Base-by-base conservation (phyloP, 1,139 yeast species). In the Yamadazyma trypodendri region DNA sequence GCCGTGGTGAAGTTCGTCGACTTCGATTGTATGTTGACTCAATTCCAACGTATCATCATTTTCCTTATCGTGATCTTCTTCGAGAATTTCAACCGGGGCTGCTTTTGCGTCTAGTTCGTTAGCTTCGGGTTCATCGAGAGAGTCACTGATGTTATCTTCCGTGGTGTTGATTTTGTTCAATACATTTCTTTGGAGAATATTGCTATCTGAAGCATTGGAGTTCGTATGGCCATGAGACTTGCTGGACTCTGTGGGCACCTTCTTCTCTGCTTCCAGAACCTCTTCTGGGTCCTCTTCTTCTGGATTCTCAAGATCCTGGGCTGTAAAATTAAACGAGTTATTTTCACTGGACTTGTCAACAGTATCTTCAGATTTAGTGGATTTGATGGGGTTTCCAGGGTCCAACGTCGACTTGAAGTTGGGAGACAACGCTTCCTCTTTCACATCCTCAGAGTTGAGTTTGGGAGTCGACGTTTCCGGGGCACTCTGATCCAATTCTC, bases 101-200 rank as follows among this genome's bases (percentile, higher is more conserved):
- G 6, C 17, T 23, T 7, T 12, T 5, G 33, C 25, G 11, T 11
- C 15, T 6, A 8, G 10, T 3, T 16, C 14, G 4, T 15, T n/a
- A 4, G n/a, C 27, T 20, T 22, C 33, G 4, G 21, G 20, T 13
- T 22, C 27, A 4, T 31, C 33, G 18, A 22, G 21, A 5, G 28
- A 22, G 13, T 17, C 27, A n/a, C 27, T 23, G 16, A 32, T 32
- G 12, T 32, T 32, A 13, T 32, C 35, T 15, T 65, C 66, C 8
- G 60, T 62, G 4, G 72, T 66, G 20, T 60, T 58, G 24, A 66
- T 65, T 37, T 56, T 58, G 24, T 61, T 57, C 34, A 66, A 51
- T 3, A 62, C 45, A 33, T 61, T 59, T 30, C 48, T 54, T 24
- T 52, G 50, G 37, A 57, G 51, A 13, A 47, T 41, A 37, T 49